Base-by-base conservation (phyloP, 192 early-diverging fungal species). In the Coemansia interrupta region DNA sequence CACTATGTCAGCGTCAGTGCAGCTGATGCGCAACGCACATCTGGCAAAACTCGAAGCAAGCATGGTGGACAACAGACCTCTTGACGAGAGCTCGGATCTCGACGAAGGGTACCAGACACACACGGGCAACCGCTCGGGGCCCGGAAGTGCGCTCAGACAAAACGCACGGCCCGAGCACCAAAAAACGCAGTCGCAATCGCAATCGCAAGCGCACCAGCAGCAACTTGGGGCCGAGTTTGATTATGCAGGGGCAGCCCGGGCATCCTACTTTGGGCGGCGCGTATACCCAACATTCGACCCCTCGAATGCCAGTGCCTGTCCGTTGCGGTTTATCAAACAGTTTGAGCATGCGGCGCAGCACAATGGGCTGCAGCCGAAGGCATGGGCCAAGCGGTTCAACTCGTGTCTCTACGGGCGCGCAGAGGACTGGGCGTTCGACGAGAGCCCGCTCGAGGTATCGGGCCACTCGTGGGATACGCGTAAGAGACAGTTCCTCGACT, bases 391-490 rank as follows among this genome's bases (percentile, higher is more conserved):
- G n/a, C 39, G 75, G 18, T 28, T 78, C 22, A 64, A 78, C 59
- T 67, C 75, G 22, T 78, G 75, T 24, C 56, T 78, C 28, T 58
- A 68, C 12, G 75, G 75, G 0, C 65, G 65, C 1, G 70, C 69
- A 14, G 75, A 64, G 45, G 75, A 78, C 70, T 78, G 75, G 75
- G 69, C 75, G 24, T 78, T 78, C 36, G 75, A 68, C 32, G 75
- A 78, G 54, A 56, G 66, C 12, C 75, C 75, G 41, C 40, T 78
- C 5, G 75, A 78, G 28, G 24, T 64, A 11, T 46, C 65, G 0
- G 60, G 61, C 4, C 17, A 18, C 3, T 68, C 69, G 48, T 78
- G 75, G 75, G 75, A 78, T 17, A 47, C 46, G 11, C 69, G 75
- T 36, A 72, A 72, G 36, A 32, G 60, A 11, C 75, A 72, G 66